phyloP scores from a whole-genome alignment of 305 asterid genomes.

The Ajuga reptans region DNA sequence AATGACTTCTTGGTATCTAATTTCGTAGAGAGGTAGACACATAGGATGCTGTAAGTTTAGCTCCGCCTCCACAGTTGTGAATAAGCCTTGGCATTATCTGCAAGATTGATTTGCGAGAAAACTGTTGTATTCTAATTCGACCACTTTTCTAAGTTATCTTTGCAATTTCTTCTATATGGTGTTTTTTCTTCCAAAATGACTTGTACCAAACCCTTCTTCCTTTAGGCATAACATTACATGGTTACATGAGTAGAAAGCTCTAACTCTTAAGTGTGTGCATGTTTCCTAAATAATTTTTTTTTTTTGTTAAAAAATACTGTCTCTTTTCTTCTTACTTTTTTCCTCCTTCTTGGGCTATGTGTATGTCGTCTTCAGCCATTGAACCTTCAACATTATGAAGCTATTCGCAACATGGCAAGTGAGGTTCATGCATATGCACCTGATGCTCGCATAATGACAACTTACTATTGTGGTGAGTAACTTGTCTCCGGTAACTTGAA shows the following conservation, averaged over 20 bases:
- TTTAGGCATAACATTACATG: not conserved
- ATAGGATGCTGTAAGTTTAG: not conserved
- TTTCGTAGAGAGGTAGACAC: not conserved
- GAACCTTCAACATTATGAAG: slow-evolving; percentile 72
- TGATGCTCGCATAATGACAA: slow-evolving; percentile 94
- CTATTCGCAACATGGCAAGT: slow-evolving; percentile 75
- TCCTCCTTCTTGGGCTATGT: slow-evolving; percentile 14
- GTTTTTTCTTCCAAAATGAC: not conserved
- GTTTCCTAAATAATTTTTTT: not conserved
- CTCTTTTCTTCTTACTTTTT: not conserved
- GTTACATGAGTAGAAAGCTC: not conserved
- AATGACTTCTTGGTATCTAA: not conserved
- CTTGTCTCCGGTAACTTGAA: slow-evolving; percentile 15
- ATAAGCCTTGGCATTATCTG: slow-evolving; percentile 5
- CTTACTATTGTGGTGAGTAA: slow-evolving; percentile 77
- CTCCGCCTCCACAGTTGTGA: not conserved
- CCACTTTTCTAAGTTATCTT: not conserved
- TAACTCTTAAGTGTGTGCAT: not conserved
- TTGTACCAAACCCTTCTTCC: not conserved
- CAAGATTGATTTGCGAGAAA: not conserved
- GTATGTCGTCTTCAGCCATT: slow-evolving; percentile 57
- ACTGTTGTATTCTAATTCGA: slow-evolving; percentile 1
- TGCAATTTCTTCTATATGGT: not conserved
- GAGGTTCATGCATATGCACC: slow-evolving; percentile 97
- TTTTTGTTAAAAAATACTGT: not conserved